These are phyloP conservation scores for Linnemannia elongata DNA, from an alignment of 192 early-diverging fungal genomes.

Conservation along the genomic window DNA sequence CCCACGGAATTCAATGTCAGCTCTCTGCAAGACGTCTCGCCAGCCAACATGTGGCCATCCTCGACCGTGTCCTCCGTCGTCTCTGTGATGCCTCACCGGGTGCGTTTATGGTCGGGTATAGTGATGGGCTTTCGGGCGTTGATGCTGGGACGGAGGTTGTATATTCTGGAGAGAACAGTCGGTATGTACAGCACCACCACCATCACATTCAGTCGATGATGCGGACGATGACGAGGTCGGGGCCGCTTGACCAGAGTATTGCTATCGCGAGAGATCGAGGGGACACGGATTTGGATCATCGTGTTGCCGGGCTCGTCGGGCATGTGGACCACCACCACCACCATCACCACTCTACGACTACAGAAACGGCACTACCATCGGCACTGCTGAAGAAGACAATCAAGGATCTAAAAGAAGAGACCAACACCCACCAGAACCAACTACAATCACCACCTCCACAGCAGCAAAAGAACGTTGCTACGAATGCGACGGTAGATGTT, in stretches of 20 bases:
- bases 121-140: conserved; percentile 39
- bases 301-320: conserved; percentile 19
- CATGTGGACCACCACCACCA: conserved; percentile 29
- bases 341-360: background rate
- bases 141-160: conserved; percentile 41
- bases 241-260: conserved; percentile 26
- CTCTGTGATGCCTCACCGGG: conserved; percentile 44
- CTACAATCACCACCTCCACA: background rate
- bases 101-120: conserved; percentile 42
- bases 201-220: background rate
- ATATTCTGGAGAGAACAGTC: conserved; percentile 37
- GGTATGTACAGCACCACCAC: background rate
- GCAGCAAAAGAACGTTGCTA: background rate
- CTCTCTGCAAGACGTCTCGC: conserved; percentile 36
- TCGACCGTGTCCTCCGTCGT: conserved; percentile 37
- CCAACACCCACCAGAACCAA: background rate
- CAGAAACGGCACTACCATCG: background rate
- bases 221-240: background rate
- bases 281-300: conserved; percentile 15
- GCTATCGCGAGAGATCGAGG: conserved; percentile 14
- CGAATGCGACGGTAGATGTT: background rate
- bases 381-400: background rate
- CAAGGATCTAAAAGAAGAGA: background rate
- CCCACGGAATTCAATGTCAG: conserved; percentile 35
- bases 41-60: conserved; percentile 21